Base-by-base conservation (phyloP, 2,329 filamentous ascomycete species). In the Colletotrichum incanum region DNA sequence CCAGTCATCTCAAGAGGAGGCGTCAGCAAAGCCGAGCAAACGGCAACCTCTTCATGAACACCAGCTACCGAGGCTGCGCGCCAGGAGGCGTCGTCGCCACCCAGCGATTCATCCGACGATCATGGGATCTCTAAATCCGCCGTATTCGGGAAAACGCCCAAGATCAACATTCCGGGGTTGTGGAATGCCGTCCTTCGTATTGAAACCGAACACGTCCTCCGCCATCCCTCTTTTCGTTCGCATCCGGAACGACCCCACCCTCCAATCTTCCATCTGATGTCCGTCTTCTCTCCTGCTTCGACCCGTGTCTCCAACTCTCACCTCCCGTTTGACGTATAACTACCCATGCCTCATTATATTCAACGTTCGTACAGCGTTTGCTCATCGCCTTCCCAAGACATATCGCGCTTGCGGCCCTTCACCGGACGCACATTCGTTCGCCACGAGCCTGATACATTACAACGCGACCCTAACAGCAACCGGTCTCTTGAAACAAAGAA, bases 71-170 rank as follows among this genome's bases (percentile, higher is more conserved):
- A 67, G 65, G 65, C 54, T 64, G 37, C 54, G 45, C 39, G 43
- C 43, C 52, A 60, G 45, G 20, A 39, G 34, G 49, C 28, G 39
- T 56, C 41, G 63, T 55, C 54, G 54, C 58, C 59, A 64, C 43
- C n/a, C 65, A 39, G 39, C 26, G 31, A 26, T 28, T 20, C 26
- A 52, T 41, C 14, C 20, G 41, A n/a, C 54, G 37, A 60, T 65
- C 59, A 55, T 28, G 65, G 49, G 54, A 50, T 45, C 11, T 54
- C 20, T 43, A 8, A 11, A 49, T 37, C 45, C 26, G 14, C 65
- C 65, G 65, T 72, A 72, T 72, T 72, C 69, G 69, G 65, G 45
- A 69, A 69, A 64, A 26, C 16, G 41, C 20, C 26, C 28, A 45
- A 54, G 28, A 54, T 47, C 52, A 31, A 45, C 43, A 68, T 28